Evolutionary conservation across 1,139 yeast genomes (phyloP).

Genomic region (Citeromyces siamensis): DNA sequence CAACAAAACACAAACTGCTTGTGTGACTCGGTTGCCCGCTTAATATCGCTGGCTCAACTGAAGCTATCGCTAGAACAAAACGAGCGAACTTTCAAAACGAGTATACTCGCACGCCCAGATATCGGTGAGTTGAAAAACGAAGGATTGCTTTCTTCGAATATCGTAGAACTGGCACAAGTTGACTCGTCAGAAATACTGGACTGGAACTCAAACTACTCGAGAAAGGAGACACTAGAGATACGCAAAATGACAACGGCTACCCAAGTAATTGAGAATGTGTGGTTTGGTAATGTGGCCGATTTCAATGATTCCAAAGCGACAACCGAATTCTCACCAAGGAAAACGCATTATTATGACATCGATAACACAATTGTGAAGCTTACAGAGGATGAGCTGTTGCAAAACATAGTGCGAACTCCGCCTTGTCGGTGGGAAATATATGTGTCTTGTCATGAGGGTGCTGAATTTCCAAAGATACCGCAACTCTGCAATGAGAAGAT

Average conservation of each 20-base stretch:
- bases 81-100: slow-evolving; percentile 9
- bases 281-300: slow-evolving; percentile 71
- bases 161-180: slow-evolving; percentile 12
- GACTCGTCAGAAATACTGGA: slow-evolving; percentile 25
- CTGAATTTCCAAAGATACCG: slow-evolving; percentile 36
- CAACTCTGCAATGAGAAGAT: slow-evolving; percentile 24
- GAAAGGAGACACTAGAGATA: slow-evolving; percentile 72
- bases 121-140: slow-evolving; percentile 9
- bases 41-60: slow-evolving; percentile 41
- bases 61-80: neutral
- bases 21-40: slow-evolving; percentile 31
- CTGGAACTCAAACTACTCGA: slow-evolving; percentile 65
- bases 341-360: slow-evolving; percentile 28
- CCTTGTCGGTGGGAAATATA: slow-evolving; percentile 27
- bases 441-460: slow-evolving; percentile 38
- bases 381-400: slow-evolving; percentile 7
- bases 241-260: slow-evolving; percentile 78
- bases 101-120: slow-evolving; percentile 11
- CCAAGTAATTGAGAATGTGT: slow-evolving; percentile 39
- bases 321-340: slow-evolving; percentile 10
- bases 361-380: slow-evolving; percentile 33
- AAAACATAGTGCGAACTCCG: slow-evolving; percentile 15
- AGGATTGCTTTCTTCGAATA: slow-evolving; percentile 16
- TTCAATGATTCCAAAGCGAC: slow-evolving; percentile 21
- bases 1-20: slow-evolving; percentile 14